Evolutionary conservation across 148 eudicot genomes (phyloP).

Genomic region (Rhododendron ferrugineum): DNA sequence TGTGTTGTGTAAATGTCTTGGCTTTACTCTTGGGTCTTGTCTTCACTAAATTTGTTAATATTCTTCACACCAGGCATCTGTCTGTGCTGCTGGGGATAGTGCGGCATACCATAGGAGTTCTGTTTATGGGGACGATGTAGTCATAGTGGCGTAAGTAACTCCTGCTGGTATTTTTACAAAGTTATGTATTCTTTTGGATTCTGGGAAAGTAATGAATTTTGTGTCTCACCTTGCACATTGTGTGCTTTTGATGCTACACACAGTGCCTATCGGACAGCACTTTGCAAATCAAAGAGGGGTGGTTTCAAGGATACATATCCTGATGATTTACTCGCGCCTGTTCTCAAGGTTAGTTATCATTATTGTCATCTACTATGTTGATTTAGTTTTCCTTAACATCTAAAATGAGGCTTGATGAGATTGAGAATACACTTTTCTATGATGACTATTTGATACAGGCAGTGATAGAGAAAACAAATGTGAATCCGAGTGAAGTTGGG

Average conservation of each 20-base stretch:
- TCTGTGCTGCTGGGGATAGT: constrained; percentile 71
- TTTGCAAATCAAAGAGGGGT: constrained; percentile 88
- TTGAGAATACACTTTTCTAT: not conserved
- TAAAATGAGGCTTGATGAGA: not conserved
- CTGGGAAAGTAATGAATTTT: not conserved
- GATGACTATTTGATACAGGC: constrained; percentile 42
- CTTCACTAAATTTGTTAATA: not conserved
- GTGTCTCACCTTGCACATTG: not conserved
- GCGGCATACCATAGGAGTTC: constrained; percentile 66
- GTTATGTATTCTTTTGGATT: not conserved
- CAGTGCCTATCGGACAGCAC: constrained; percentile 75
- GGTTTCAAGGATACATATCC: constrained; percentile 88
- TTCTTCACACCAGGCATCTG: constrained; percentile 51
- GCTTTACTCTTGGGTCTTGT: not conserved
- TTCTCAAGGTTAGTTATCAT: constrained; percentile 48
- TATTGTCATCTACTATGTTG: not conserved
- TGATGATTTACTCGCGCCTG: constrained; percentile 92
- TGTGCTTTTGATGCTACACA: constrained; percentile 17
- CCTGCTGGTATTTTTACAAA: not conserved
- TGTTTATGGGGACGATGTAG: constrained; percentile 87
- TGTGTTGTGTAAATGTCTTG: not conserved
- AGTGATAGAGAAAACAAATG: constrained; percentile 81
- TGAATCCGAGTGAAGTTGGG: constrained; percentile 92
- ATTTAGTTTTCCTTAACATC: not conserved
- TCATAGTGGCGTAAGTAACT: constrained; percentile 85